phyloP scores from a whole-genome alignment of 805 yeast species.

The Ascoidea rubescens region DNA sequence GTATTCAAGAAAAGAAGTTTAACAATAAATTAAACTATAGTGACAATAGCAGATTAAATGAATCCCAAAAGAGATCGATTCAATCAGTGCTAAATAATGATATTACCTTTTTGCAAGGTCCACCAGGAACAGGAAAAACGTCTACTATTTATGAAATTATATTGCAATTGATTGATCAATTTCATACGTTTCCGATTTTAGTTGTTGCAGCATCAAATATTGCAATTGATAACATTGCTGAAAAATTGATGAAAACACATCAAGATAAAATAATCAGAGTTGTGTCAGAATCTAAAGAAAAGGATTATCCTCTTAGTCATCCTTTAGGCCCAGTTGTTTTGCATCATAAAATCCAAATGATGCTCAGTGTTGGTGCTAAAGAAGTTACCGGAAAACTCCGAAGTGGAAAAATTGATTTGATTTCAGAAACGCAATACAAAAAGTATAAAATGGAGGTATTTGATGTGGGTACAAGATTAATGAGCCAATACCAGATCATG shows the following conservation, averaged over 20 bases:
- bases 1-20: conserved; percentile 41
- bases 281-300: conserved; percentile 44
- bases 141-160: conserved; percentile 54
- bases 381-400: conserved; percentile 30
- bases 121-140: conserved; percentile 77
- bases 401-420: conserved; percentile 17
- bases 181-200: conserved; percentile 46
- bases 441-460: conserved; percentile 32
- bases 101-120: conserved; percentile 55
- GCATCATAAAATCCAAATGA: conserved; percentile 42
- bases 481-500: conserved; percentile 54
- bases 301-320: conserved; percentile 44
- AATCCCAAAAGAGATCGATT: conserved; percentile 41
- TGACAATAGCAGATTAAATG: conserved; percentile 36
- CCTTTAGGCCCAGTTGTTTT: conserved; percentile 45
- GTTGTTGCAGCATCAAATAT: conserved; percentile 69
- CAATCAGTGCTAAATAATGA: conserved; percentile 38
- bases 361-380: conserved; percentile 30
- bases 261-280: conserved; percentile 41
- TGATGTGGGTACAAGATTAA: conserved; percentile 31
- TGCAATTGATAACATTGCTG: conserved; percentile 68
- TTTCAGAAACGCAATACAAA: conserved; percentile 32
- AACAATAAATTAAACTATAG: conserved; percentile 29
- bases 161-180: conserved; percentile 38
- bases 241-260: conserved; percentile 39